These are phyloP conservation scores for Coleophoma crateriformis DNA, from an alignment of 2,329 filamentous ascomycete genomes.

Conservation along the genomic window DNA sequence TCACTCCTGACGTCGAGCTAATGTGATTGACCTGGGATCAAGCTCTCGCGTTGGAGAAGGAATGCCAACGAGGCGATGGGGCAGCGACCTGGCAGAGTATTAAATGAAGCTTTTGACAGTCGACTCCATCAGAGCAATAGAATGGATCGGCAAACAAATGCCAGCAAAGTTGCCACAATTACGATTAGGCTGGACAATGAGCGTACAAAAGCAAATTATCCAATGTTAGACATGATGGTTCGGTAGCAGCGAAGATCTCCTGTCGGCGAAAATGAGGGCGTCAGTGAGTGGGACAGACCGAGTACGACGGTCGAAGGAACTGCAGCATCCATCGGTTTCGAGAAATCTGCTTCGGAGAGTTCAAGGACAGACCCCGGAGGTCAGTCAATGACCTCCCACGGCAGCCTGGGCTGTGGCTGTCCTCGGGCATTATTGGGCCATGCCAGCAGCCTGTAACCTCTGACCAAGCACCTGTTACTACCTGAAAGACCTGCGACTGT, in stretches of 20 bases:
- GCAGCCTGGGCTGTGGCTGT: background rate
- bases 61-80: background rate
- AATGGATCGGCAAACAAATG: conserved; percentile 1
- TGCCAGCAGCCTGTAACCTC: background rate
- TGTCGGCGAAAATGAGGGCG: background rate
- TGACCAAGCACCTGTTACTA: background rate
- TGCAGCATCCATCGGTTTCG: background rate
- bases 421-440: conserved; percentile 2
- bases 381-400: background rate
- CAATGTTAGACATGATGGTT: background rate
- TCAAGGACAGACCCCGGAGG: background rate
- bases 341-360: background rate
- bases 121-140: background rate
- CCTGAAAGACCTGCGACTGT: too few species aligned
- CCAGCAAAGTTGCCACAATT: background rate
- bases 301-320: background rate
- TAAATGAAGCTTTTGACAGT: conserved; percentile 1
- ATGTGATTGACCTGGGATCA: background rate
- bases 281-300: background rate
- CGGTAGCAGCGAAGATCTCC: background rate
- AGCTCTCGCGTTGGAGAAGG: background rate
- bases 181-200: background rate
- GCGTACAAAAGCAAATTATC: background rate
- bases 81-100: background rate
- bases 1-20: background rate